A percentile compares a stretch with the other conserved stretches of the same genome.
Conservation (phyloP, 2,329 filamentous ascomycete species). For the Cercospora sesami region DNA sequence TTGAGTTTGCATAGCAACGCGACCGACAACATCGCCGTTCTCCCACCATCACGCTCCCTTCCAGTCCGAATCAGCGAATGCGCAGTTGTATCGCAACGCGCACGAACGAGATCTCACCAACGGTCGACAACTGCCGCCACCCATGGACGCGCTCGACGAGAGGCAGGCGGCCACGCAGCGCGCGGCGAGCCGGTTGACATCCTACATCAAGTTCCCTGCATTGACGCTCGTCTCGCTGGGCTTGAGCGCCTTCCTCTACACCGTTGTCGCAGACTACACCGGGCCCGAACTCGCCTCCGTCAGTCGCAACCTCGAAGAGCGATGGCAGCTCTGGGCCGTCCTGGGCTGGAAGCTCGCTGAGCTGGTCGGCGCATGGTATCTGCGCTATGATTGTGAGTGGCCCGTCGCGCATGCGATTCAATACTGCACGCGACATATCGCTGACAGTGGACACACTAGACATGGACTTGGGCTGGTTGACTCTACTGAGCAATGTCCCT, state of each 20-base stretch:
- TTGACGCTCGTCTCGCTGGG: slow-evolving; percentile 57
- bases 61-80: not conserved
- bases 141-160: slow-evolving; percentile 16
- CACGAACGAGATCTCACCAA: not conserved
- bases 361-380: slow-evolving; percentile 70
- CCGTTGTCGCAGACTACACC: slow-evolving; percentile 60
- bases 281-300: slow-evolving; percentile 67
- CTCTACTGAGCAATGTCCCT: slow-evolving; percentile 71
- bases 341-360: slow-evolving; percentile 63
- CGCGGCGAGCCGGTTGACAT: slow-evolving; percentile 34
- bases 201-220: slow-evolving; percentile 44
- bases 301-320: slow-evolving; percentile 63
- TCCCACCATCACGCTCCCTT: not conserved
- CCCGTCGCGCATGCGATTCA: not conserved
- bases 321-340: slow-evolving; percentile 59
- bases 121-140: not conserved
- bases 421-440: not conserved
- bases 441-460: slow-evolving; percentile 34
- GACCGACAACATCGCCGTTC: not conserved
- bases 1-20: slow-evolving; percentile 7
- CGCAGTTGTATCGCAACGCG: not conserved
- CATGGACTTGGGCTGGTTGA: slow-evolving; percentile 48
- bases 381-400: slow-evolving; percentile 68
- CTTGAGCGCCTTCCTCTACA: slow-evolving; percentile 65
- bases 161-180: slow-evolving; percentile 14